A percentile compares a stretch with the other conserved stretches of the same genome.
Evolutionary conservation across 306 rosid species (phyloP).

Genomic region (Sindora glabra): DNA sequence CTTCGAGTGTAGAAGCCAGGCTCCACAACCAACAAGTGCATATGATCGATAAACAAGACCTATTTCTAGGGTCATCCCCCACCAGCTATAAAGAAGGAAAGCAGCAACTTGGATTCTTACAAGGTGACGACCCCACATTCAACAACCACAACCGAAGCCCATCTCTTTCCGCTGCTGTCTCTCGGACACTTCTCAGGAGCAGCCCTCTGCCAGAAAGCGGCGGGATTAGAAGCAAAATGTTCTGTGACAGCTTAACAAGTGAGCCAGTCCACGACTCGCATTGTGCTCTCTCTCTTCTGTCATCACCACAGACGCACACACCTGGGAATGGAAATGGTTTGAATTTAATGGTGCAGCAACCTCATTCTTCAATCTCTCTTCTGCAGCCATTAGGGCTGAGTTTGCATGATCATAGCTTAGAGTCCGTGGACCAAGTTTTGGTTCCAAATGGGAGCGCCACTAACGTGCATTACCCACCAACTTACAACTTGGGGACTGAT

Average conservation of each 20-base stretch:
- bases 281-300: slow-evolving; percentile 99
- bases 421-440: slow-evolving; percentile 50
- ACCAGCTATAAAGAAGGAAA: slow-evolving; percentile 39
- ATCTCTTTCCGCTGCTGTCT: slow-evolving; percentile 15
- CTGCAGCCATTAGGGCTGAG: slow-evolving; percentile 44
- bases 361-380: slow-evolving; percentile 34
- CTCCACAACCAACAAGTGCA: slow-evolving; percentile 37
- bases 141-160: slow-evolving; percentile 28
- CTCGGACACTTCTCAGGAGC: slow-evolving; percentile 35
- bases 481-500: slow-evolving; percentile 44
- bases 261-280: slow-evolving; percentile 43
- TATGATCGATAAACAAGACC: slow-evolving; percentile 38
- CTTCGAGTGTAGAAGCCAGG: slow-evolving; percentile 39
- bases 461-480: slow-evolving; percentile 35
- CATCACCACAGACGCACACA: slow-evolving; percentile 72
- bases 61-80: slow-evolving; percentile 42
- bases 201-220: slow-evolving; percentile 39
- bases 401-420: slow-evolving; percentile 38
- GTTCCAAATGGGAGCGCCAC: slow-evolving; percentile 30
- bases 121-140: slow-evolving; percentile 13
- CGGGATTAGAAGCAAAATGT: slow-evolving; percentile 30
- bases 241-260: slow-evolving; percentile 36
- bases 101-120: slow-evolving; percentile 42
- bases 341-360: slow-evolving; percentile 42
- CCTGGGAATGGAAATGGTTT: slow-evolving; percentile 43